phyloP scores from a whole-genome alignment of 306 rosid species.

The Pueraria montana region DNA sequence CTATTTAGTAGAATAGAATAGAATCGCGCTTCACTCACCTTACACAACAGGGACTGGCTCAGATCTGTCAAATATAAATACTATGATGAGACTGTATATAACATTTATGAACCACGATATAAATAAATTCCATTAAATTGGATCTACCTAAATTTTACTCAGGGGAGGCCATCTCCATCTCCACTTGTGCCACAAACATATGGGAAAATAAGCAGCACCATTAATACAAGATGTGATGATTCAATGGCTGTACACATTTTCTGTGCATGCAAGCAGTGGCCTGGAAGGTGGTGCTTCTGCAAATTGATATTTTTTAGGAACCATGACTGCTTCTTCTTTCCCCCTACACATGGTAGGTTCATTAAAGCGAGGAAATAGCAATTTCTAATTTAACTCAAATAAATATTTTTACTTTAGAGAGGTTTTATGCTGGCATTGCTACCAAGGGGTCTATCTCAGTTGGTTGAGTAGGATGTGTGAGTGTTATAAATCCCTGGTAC shows the following conservation, averaged over 20 bases:
- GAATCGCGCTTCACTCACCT: background rate
- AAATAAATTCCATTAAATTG: background rate
- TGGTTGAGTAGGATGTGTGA: too few relatives aligned
- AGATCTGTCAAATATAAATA: background rate
- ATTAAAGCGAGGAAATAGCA: background rate
- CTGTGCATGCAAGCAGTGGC: background rate
- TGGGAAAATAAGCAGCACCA: background rate
- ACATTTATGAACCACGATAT: background rate
- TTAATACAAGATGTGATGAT: slow-evolving; percentile 18
- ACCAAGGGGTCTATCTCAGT: too few relatives aligned
- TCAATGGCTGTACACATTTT: slow-evolving; percentile 1
- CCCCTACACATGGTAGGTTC: background rate
- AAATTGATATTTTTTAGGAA: background rate
- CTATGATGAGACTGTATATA: background rate
- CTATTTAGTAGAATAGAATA: background rate
- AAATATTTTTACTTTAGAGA: too few relatives aligned
- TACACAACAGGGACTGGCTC: background rate
- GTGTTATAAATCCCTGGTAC: too few relatives aligned
- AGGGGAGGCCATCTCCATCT: background rate
- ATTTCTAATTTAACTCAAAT: too few relatives aligned
- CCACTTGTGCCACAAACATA: background rate
- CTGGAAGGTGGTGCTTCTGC: background rate
- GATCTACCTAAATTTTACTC: background rate
- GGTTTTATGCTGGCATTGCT: too few relatives aligned
- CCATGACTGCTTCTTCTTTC: background rate